These are phyloP conservation scores for Pythium volutum DNA, from an alignment of 352 stramenopile genomes.

Conservation along the genomic window DNA sequence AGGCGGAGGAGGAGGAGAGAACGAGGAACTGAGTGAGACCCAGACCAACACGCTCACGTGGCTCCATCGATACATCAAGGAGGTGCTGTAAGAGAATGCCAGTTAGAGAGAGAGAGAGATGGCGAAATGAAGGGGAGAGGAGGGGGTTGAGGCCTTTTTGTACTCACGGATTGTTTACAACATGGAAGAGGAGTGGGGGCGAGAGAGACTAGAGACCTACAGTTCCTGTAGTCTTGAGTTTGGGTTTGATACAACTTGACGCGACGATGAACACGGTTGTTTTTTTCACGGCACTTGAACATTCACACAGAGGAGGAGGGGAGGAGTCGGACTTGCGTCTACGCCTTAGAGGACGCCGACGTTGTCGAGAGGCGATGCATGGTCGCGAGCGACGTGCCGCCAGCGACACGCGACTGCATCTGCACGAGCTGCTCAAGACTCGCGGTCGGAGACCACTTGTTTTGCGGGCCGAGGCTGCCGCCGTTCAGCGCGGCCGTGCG, in stretches of 20 bases:
- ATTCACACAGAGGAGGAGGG: neutral
- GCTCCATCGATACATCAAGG: conserved; percentile 14
- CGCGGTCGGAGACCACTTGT: conserved; percentile 58
- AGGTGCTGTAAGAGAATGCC: conserved; percentile 14
- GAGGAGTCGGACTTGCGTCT: neutral
- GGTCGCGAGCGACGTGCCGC: conserved; percentile 35
- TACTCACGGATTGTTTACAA: conserved; percentile 6
- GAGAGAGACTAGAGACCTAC: neutral
- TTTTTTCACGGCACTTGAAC: neutral
- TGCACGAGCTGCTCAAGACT: conserved; percentile 83
- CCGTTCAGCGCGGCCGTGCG: conserved; percentile 21
- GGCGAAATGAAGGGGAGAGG: neutral
- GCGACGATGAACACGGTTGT: neutral
- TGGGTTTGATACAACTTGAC: conserved; percentile 2
- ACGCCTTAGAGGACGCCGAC: conserved; percentile 13
- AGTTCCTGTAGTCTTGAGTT: neutral
- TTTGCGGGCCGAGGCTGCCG: conserved; percentile 10
- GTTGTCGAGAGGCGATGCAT: conserved; percentile 56
- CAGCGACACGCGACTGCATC: conserved; percentile 77
- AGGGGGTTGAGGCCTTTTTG: neutral
- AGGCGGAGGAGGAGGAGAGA: neutral
- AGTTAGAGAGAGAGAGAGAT: conserved; percentile 13
- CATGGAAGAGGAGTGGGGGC: neutral
- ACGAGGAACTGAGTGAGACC: neutral
- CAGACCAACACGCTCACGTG: conserved; percentile 4